These are phyloP conservation scores for Sindora glabra DNA, from an alignment of 306 rosid species.

Conservation along the genomic window DNA sequence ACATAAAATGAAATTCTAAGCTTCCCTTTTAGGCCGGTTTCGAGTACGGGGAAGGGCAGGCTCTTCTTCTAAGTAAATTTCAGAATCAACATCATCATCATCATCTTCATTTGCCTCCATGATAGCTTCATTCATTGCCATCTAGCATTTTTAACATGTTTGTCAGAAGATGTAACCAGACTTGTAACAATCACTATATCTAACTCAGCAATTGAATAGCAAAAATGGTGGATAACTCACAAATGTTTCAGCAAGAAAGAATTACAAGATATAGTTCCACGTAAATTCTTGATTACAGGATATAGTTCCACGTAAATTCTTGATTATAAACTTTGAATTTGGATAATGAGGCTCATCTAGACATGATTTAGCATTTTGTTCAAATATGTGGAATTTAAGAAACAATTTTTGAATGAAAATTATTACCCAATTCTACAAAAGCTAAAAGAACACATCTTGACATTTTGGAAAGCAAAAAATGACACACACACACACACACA, in stretches of 20 bases:
- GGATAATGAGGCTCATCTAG: neutral
- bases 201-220: too few relatives aligned
- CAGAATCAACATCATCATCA: constrained; percentile 12
- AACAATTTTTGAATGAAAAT: neutral
- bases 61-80: constrained; percentile 33
- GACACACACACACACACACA: too few relatives aligned
- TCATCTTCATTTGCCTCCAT: constrained; percentile 47
- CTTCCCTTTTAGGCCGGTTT: constrained; percentile 77
- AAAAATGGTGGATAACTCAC: too few relatives aligned
- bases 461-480: neutral
- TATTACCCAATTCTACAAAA: neutral
- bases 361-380: neutral
- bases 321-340: neutral
- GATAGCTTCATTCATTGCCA: constrained; percentile 69
- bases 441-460: neutral
- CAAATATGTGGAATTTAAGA: too few relatives aligned
- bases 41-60: constrained; percentile 58
- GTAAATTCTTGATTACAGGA: neutral
- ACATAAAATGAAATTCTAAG: constrained; percentile 12
- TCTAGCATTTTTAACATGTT: constrained; percentile 30
- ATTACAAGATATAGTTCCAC: too few relatives aligned
- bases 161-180: constrained; percentile 1
- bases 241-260: neutral
- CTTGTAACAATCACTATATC: too few relatives aligned
- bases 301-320: neutral